Percentiles rank a stretch among this genome's conserved stretches.
These are phyloP conservation scores for Pythium vanterpoolii DNA, from an alignment of 352 stramenopile species.

Conservation along the genomic window DNA sequence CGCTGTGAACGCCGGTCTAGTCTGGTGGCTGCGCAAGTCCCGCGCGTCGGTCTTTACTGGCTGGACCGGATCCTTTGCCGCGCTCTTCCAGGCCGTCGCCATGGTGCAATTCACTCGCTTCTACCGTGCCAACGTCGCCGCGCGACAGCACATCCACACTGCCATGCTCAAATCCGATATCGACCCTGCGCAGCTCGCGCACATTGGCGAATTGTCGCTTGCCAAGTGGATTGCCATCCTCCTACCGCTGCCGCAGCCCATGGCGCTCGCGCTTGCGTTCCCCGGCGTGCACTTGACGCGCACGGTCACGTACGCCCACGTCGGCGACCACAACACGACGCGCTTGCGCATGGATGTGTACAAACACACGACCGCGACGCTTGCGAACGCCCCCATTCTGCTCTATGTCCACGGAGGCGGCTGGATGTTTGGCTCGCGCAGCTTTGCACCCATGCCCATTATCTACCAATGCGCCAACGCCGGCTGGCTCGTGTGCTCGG, in stretches of 20 bases:
- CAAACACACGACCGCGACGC: conserved; percentile 39
- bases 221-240: conserved; percentile 57
- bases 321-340: conserved; percentile 59
- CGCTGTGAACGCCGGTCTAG: conserved; percentile 36
- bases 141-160: conserved; percentile 41
- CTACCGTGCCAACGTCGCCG: conserved; percentile 35
- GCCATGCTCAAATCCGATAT: conserved; percentile 37
- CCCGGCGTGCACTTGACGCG: conserved; percentile 44
- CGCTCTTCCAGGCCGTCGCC: conserved; percentile 40
- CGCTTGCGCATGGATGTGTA: conserved; percentile 73
- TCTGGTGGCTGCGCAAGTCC: conserved; percentile 47
- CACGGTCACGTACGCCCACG: conserved; percentile 63
- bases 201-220: conserved; percentile 44
- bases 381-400: conserved; percentile 61
- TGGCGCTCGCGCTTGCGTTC: conserved; percentile 48
- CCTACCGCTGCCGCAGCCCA: conserved; percentile 50
- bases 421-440: conserved; percentile 61
- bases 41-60: conserved; percentile 34
- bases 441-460: conserved; percentile 43
- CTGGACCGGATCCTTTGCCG: conserved; percentile 49
- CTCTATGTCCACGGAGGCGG: conserved; percentile 80
- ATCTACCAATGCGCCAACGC: conserved; percentile 56
- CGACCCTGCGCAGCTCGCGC: conserved; percentile 23
- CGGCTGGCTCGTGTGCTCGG: conserved; percentile 71
- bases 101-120: conserved; percentile 42